Evolutionary conservation across 495 filamentous ascomycete species (phyloP), one percentile per base, ranked within the genome.

Genomic region (Cetradonia linearis): DNA sequence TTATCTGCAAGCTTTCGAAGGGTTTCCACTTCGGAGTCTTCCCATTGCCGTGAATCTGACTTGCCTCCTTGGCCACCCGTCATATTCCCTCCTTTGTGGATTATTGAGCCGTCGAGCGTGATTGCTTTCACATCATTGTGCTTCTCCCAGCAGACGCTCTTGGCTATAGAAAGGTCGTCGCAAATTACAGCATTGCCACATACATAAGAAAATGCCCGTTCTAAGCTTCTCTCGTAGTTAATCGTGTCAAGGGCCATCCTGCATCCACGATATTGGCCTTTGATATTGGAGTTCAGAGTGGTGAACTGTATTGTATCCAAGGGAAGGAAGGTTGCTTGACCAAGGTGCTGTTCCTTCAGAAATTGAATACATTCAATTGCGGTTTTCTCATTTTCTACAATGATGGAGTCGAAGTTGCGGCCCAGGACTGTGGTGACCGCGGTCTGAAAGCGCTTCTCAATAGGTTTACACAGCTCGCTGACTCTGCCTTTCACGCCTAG

Each of bases 41-140:
- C 91, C 77, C 92, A 97, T 37, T 88, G 82, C 40, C 91, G 86
- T 59, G 87, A 85, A 44, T 81, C 82, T 46, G 86, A 83, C 68
- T 84, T 86, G 40, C 81, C 80, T 20, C 87, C 83, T 37, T 88
- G 83, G 62, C 93, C 93, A 77, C 93, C 93, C 27, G 93, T 97
- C 89, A 99, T 96, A 44, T 90, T 79, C 68, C 93, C 94, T n/a
- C 87, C 89, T 69, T 96, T 96, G 72, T 96, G 91, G 58, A 97
- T 96, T 37, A 97, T 87, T 33, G 83, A 88, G 30, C 93, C 94
- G 67, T 96, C 88, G 10, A 96, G 69, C 0, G 89, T 94, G 23
- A 99, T 92, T 25, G 92, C 91, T 70, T 96, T 96, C 31, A 92
- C 92, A 64, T 92, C 88, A 23, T 95, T 82, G 31, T 84, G 83